phyloP scores from a whole-genome alignment of 257 asterid species.

The Cruciata laevipes region DNA sequence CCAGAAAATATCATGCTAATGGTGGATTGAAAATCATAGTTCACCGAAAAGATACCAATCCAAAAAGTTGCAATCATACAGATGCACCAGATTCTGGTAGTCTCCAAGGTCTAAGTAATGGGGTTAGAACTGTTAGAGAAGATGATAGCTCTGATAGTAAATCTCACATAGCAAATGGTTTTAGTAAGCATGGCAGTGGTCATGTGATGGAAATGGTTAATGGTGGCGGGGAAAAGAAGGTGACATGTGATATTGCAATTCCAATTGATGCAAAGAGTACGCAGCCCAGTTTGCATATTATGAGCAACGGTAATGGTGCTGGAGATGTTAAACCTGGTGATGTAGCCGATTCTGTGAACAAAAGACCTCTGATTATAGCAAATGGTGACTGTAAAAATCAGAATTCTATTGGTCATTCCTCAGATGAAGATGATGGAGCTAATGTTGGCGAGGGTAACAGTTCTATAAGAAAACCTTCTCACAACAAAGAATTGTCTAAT shows the following conservation, averaged over 20 bases:
- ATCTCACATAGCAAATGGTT: conserved; percentile 24
- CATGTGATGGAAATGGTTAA: conserved; percentile 14
- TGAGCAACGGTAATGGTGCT: conserved; percentile 32
- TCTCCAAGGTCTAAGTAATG: conserved; percentile 24
- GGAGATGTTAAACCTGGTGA: conserved; percentile 24
- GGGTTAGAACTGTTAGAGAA: conserved; percentile 24
- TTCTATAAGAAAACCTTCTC: conserved; percentile 19
- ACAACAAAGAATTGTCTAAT: conserved; percentile 26
- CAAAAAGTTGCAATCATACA: conserved; percentile 30
- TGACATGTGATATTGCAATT: conserved; percentile 16
- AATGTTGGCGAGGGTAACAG: conserved; percentile 19
- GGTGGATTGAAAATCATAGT: conserved; percentile 39
- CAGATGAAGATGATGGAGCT: conserved; percentile 23
- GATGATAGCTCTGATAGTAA: conserved; percentile 20
- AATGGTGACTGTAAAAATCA: conserved; percentile 32
- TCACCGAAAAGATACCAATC: conserved; percentile 33
- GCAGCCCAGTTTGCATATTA: conserved; percentile 24
- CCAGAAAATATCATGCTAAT: conserved; percentile 33
- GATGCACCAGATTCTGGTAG: conserved; percentile 27
- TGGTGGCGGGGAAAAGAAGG: conserved; percentile 20
- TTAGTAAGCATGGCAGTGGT: conserved; percentile 23
- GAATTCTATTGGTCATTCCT: conserved; percentile 20
- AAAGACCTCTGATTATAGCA: conserved; percentile 23
- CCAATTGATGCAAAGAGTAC: conserved; percentile 28
- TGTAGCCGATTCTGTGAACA: conserved; percentile 18